Base-by-base conservation (phyloP, 1,139 yeast genomes). In the Nakaseomyces bracarensis region DNA sequence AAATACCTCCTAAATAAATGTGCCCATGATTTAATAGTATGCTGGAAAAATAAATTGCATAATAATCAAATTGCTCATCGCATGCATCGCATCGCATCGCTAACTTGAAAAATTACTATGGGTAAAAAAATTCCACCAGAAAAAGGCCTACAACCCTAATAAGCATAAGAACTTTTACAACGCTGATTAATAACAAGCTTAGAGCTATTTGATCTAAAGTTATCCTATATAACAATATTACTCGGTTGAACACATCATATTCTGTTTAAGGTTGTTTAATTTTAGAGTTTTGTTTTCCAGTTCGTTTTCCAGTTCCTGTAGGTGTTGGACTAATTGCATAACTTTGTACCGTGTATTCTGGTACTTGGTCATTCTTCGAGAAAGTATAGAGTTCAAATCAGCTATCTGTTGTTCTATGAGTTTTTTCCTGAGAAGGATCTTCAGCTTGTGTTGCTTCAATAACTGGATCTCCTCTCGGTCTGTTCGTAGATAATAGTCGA, bases 391-490 rank as follows among this genome's bases (percentile, higher is more conserved):
- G 36, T 20, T 5, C 18, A 33, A 16, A 11, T 33, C 36, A 11
- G n/a, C n/a, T 3, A 33, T 33, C 18, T 33, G 25, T 15, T 20
- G 36, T n/a, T 33, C 36, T 11, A 33, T 26, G n/a, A 33, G 36
- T 21, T 26, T 11, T 11, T 33, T 33, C 36, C n/a, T 3, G n/a
- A n/a, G n/a, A n/a, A n/a, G n/a, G 4, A 33, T 20, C 15, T 13
- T 4, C 18, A 33, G 11, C 26, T 13, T n/a, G 26, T 20, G 25
- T 21, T 21, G 25, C 18, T 33, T 33, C 18, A 33, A n/a, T 18
- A n/a, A 8, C 6, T 33, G 26, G 4, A 33, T 11, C 10, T 33
- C 36, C 9, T 33, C 36, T 5, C 25, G 6, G 36, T 33, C 36
- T 4, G 25, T 33, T 3, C 18, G 2, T 9, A 33, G 36, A 18